Evolutionary conservation across 768 basidiomycete species (phyloP), one percentile per base, ranked within the genome.

Genomic region (Lactarius sp.): DNA sequence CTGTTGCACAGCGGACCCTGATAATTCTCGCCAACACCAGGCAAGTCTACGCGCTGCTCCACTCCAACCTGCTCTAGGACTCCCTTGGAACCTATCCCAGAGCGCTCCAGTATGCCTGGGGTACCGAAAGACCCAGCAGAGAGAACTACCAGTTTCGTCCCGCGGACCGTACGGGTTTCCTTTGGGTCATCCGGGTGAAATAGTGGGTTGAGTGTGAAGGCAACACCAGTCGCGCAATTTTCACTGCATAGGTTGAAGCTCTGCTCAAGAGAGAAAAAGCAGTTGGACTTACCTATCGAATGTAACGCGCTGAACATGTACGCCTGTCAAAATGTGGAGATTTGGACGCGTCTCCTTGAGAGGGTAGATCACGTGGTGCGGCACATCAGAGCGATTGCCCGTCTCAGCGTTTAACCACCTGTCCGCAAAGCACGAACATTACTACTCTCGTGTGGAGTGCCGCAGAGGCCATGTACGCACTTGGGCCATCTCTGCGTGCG

Each of bases 371-470:
- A 75, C 75, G 54, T 71, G 37, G 20, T 79, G 79, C 9, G 86
- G 77, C 0, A 79, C 69, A 68, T 87, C 85, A 0, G 85, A 85
- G 22, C 86, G 81, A 50, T 67, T 76, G 31, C 86, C 86, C 2
- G 78, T 83, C 18, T 72, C 70, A 1, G 69, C 71, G 61, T 83
- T 75, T 18, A 88, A 75, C 69, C 83, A 88, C 68, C 86, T 89
- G 46, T 9, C 44, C 49, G 65, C n/a, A 22, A 12, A 37, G 13
- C 6, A 52, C 7, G 6, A 9, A 46, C n/a, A 31, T 55, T 31
- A 57, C 20, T 36, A 39, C 44, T n/a, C 31, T 18, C 7, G 6
- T 52, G 3, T 27, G 14, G 9, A 27, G 27, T 14, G 13, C 36
- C 2, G 18, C 8, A 16, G 36, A 0, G 16, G 37, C 13, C n/a